Base-by-base conservation (phyloP, 1,139 yeast species). In the Suhomyces ambrosiae region DNA sequence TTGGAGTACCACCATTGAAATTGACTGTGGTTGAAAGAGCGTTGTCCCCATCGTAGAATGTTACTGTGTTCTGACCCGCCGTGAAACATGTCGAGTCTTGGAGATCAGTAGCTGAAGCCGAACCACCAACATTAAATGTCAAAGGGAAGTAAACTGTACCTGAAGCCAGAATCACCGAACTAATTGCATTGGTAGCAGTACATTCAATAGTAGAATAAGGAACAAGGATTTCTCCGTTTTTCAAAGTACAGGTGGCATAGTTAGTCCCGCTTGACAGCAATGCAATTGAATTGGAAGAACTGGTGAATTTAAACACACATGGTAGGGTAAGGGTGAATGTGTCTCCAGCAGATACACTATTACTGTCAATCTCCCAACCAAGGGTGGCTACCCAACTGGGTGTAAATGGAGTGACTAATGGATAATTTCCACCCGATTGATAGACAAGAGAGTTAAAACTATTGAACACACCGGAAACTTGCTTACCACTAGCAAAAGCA, bases 251-350 rank as follows among this genome's bases (percentile, higher is more conserved):
- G 6, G 55, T 55, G 3, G 71, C 71, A 38, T 48, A 61, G 1
- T 40, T 32, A 1, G 35, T 41, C 3, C 47, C 34, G 9, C 52
- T 51, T 0, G 48, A 63, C 6, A 32, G 27, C 29, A 63, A 52
- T 13, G 41, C 30, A 4, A 61, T 33, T 3, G 50, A 25, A 5
- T 41, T 5, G 13, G 48, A 25, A 5, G 47, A 18, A 4, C 60
- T 32, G 5, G 65, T 58, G 34, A 62, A 61, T 38, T 60, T 61
- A 42, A 52, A 63, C 3, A 60, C 68, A 48, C 64, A 54, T 4
- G 67, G 67, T 46, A 65, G 43, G 13, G 37, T 38, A 33, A 65
- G 56, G 1, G 58, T 48, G 46, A 65, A 63, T 6, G 68, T 62
- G 41, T 65, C 70, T 11, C 68, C 67, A 0, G 65, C 40, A 2